These are phyloP conservation scores for Detonula confervacea DNA, from an alignment of 352 stramenopile species.

Conservation along the genomic window DNA sequence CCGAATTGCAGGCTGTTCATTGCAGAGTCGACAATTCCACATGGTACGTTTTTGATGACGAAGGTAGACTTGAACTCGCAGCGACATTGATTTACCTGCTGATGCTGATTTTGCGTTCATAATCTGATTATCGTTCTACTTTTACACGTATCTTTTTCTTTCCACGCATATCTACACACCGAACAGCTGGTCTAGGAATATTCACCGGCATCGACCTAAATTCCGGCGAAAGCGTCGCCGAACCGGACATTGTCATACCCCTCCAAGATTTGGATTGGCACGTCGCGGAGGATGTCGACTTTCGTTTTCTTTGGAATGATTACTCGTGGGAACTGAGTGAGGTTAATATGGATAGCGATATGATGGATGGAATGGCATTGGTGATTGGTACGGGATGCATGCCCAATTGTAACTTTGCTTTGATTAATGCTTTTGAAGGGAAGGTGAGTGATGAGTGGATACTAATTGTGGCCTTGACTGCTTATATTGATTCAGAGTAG, in stretches of 20 bases:
- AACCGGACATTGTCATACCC: constrained; percentile 76
- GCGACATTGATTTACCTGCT: no score
- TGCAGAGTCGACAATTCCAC: constrained; percentile 57
- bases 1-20: constrained; percentile 52
- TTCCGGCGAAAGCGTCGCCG: constrained; percentile 34
- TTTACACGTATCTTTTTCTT: not conserved
- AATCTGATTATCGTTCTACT: constrained; percentile 1
- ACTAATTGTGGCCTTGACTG: no score
- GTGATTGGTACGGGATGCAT: constrained; percentile 54
- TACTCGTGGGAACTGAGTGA: constrained; percentile 72
- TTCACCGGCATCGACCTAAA: constrained; percentile 64
- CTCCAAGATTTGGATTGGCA: constrained; percentile 65
- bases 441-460: constrained; percentile 46
- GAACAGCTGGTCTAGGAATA: constrained; percentile 71
- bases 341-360: constrained; percentile 61
- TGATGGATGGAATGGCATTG: constrained; percentile 30
- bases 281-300: constrained; percentile 30
- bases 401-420: constrained; percentile 61
- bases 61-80: no score
- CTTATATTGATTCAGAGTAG: no score
- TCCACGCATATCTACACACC: no score
- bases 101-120: no score
- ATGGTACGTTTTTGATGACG: constrained; percentile 49
- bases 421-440: constrained; percentile 49
- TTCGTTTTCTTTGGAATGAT: constrained; percentile 70